phyloP scores from a whole-genome alignment of 495 filamentous ascomycete genomes.

The Clohesyomyces aquaticus region DNA sequence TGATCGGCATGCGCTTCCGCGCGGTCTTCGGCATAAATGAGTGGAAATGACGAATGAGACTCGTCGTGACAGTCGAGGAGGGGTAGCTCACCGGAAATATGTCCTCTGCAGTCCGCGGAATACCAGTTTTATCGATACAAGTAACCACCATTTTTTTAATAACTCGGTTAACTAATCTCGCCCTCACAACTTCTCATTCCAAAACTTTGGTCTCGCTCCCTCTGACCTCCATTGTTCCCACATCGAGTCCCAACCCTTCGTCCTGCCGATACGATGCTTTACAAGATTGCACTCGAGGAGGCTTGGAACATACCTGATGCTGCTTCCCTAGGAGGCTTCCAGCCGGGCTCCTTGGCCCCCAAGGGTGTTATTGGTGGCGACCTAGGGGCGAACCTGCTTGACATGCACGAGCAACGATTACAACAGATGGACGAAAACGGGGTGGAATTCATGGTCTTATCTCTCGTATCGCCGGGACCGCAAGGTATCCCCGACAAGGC shows the following conservation, averaged over 20 bases:
- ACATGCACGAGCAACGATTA: slow-evolving; percentile 25
- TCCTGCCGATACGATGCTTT: slow-evolving; percentile 20
- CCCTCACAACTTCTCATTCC: no score
- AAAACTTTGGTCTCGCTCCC: no score
- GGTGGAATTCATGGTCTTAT: slow-evolving; percentile 64
- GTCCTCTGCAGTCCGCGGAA: no score
- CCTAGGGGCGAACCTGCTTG: slow-evolving; percentile 49
- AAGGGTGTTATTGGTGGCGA: slow-evolving; percentile 35
- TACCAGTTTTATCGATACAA: no score
- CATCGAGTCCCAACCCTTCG: not conserved
- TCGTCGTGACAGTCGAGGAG: no score
- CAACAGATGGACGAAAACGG: slow-evolving; percentile 49
- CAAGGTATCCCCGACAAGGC: slow-evolving; percentile 56
- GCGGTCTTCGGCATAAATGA: no score
- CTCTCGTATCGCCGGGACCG: slow-evolving; percentile 59
- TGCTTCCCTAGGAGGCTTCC: slow-evolving; percentile 20
- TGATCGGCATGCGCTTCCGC: no score
- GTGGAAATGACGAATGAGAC: not conserved
- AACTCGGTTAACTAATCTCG: no score
- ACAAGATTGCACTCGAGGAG: slow-evolving; percentile 36
- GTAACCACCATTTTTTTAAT: no score
- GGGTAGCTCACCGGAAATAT: no score
- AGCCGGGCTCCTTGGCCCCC: slow-evolving; percentile 14
- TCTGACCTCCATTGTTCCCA: not conserved
- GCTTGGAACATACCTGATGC: slow-evolving; percentile 31